A percentile compares a stretch with the other conserved stretches of the same genome.
These are phyloP conservation scores for Pinus albicaulis DNA, from an alignment of 75 land plant genomes.

Conservation along the genomic window DNA sequence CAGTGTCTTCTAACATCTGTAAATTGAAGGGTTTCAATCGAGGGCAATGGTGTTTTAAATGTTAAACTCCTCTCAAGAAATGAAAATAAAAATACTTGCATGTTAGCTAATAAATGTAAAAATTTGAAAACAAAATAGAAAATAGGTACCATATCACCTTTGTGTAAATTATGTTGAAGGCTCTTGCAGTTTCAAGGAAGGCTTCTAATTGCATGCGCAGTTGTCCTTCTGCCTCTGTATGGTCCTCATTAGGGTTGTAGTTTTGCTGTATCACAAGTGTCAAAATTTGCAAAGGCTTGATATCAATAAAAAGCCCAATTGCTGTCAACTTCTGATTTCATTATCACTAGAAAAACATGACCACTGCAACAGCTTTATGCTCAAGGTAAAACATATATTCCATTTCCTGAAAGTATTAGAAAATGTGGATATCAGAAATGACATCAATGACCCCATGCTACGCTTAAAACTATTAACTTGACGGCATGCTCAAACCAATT, in stretches of 20 bases:
- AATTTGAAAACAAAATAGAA: too few relatives aligned
- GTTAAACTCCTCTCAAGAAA: neutral
- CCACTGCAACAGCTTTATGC: neutral
- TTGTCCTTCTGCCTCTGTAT: constrained; percentile 64
- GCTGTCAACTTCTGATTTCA: constrained; percentile 6
- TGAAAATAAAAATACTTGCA: neutral
- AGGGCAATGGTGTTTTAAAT: neutral
- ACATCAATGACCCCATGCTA: neutral
- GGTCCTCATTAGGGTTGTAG: constrained; percentile 94
- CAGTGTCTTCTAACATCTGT: too few relatives aligned
- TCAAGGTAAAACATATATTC: neutral
- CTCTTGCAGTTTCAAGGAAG: constrained; percentile 86
- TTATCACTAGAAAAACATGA: neutral
- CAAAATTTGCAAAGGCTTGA: constrained; percentile 2
- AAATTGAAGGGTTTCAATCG: neutral
- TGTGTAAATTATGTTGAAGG: constrained; percentile 84
- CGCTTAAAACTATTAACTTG: neutral
- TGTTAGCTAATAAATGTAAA: neutral
- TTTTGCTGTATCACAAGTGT: constrained; percentile 45
- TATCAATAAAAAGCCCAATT: neutral
- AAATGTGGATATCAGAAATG: neutral
- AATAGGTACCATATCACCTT: constrained; percentile 51
- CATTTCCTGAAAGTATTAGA: neutral
- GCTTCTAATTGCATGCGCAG: constrained; percentile 68
- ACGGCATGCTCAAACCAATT: neutral